Conservation (phyloP, 2,329 filamentous ascomycete genomes). For the Coniochaeta pulveracea region DNA sequence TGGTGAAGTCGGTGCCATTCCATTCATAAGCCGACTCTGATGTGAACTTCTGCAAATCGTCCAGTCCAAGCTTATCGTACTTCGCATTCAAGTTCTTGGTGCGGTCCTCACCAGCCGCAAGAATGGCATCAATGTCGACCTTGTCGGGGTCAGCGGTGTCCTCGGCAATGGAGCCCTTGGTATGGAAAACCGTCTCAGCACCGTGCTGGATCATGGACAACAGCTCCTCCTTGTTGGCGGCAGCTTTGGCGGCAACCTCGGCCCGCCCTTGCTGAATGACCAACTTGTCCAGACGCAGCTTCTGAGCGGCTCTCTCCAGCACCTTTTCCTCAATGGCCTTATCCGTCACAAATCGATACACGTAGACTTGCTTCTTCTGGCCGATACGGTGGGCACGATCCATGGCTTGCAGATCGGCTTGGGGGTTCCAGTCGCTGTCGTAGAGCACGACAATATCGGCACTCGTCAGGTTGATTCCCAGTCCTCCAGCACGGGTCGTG, state of each 20-base stretch:
- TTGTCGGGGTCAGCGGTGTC: slow-evolving; percentile 59
- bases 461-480: slow-evolving; percentile 92
- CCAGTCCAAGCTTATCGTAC: slow-evolving; percentile 93
- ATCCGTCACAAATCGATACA: slow-evolving; percentile 95
- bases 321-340: slow-evolving; percentile 99
- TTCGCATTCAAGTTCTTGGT: slow-evolving; percentile 86
- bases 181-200: slow-evolving; percentile 85
- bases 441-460: slow-evolving; percentile 95
- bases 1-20: slow-evolving; percentile 95
- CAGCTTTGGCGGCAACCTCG: slow-evolving; percentile 80
- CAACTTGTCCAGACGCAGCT: slow-evolving; percentile 88
- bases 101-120: slow-evolving; percentile 75
- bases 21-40: slow-evolving; percentile 97
- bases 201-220: slow-evolving; percentile 98
- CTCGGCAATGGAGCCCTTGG: slow-evolving; percentile 51
- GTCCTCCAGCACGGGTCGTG: slow-evolving; percentile 86
- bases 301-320: slow-evolving; percentile 89
- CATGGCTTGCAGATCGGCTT: slow-evolving; percentile 97
- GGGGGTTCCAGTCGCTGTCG: slow-evolving; percentile 98
- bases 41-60: slow-evolving; percentile 94
- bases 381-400: slow-evolving; percentile 97
- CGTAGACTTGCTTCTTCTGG: slow-evolving; percentile 94
- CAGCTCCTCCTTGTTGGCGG: slow-evolving; percentile 91
- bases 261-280: slow-evolving; percentile 96
- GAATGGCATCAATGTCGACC: slow-evolving; percentile 81